Evolutionary conservation across 164 flowering plant genomes (phyloP).

Genomic region (Vitis cinerea): DNA sequence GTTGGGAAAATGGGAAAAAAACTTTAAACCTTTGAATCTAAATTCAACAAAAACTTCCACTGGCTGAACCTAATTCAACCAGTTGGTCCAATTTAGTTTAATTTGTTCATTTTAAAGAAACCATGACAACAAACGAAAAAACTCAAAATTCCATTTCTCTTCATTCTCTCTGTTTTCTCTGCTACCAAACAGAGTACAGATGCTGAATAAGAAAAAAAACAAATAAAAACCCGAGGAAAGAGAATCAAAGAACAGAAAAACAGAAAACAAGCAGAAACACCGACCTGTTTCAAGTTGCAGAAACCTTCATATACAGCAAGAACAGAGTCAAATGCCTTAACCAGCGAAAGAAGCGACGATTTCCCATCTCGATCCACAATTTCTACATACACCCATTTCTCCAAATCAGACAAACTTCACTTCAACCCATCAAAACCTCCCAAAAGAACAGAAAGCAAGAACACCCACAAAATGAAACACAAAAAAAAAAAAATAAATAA

Average conservation of each 20-base stretch:
- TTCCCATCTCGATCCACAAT: constrained; percentile 54
- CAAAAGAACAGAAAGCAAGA: constrained; percentile 2
- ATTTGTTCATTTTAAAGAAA: neutral
- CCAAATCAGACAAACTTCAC: neutral
- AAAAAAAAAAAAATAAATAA: neutral
- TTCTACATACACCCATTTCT: constrained; percentile 26
- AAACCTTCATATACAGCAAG: constrained; percentile 95
- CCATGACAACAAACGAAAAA: neutral
- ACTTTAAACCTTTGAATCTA: neutral
- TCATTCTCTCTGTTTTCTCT: neutral
- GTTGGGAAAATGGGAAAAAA: neutral
- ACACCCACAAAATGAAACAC: neutral
- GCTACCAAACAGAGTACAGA: neutral
- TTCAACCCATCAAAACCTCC: neutral
- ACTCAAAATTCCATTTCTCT: neutral
- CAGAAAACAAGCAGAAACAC: neutral
- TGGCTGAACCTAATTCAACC: neutral
- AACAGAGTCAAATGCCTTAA: constrained; percentile 80
- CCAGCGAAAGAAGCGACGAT: constrained; percentile 67
- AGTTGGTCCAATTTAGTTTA: neutral
- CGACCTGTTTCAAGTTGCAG: constrained; percentile 94
- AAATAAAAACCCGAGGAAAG: neutral
- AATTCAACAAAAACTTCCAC: neutral
- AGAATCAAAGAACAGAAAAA: neutral
- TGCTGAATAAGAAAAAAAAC: neutral